A percentile compares a stretch with the other conserved stretches of the same genome.
Evolutionary conservation across 345 rosid genomes (phyloP).

Genomic region (Ricinus communis): DNA sequence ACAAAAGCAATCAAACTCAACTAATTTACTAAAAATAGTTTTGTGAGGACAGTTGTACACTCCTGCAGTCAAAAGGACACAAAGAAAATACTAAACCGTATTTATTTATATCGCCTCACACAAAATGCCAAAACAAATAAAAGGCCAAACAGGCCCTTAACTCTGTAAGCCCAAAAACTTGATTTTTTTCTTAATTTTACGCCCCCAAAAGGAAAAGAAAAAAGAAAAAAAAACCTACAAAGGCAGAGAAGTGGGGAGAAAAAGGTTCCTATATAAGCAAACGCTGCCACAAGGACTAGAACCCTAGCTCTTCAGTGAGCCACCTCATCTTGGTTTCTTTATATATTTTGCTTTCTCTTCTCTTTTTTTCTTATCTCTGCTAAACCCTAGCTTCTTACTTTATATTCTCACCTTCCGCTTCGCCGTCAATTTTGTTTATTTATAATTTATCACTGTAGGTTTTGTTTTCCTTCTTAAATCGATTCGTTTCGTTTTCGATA

Average conservation of each 20-base stretch:
- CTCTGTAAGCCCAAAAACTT: neutral
- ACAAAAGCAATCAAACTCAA: too few species aligned
- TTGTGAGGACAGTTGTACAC: too few species aligned
- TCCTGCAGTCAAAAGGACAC: too few species aligned
- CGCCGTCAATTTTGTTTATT: neutral
- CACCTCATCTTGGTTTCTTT: constrained; percentile 9
- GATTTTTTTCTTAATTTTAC: too few species aligned
- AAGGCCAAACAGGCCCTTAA: neutral
- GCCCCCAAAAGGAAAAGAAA: neutral
- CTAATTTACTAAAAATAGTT: too few species aligned
- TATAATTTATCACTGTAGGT: neutral
- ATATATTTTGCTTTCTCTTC: neutral
- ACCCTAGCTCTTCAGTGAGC: constrained; percentile 21
- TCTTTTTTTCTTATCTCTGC: neutral
- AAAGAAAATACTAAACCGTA: too few species aligned
- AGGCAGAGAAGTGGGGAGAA: too few species aligned
- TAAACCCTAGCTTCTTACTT: neutral
- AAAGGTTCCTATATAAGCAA: constrained; percentile 9
- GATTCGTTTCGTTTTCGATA: neutral
- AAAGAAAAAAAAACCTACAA: too few species aligned
- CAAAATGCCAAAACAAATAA: neutral
- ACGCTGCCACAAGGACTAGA: neutral
- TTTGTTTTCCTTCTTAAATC: neutral
- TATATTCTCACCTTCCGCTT: neutral
- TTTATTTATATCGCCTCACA: too few species aligned